Base-by-base conservation (phyloP, 2,329 filamentous ascomycete species). In the Lachnellula suecica region DNA sequence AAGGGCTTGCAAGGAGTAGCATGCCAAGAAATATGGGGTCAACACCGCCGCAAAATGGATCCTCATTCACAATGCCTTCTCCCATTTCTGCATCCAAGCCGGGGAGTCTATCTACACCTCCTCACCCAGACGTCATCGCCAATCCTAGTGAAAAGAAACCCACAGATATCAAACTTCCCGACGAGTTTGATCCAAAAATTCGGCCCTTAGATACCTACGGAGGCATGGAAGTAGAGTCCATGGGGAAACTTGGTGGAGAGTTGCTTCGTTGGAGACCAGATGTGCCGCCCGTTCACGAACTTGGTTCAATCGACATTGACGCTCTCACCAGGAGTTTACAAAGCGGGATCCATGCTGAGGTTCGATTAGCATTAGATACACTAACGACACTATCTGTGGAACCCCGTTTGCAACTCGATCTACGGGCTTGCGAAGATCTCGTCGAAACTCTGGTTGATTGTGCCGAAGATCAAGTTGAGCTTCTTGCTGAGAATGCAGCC, bases 291-390 rank as follows among this genome's bases (percentile, higher is more conserved):
- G 78, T 91, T 17, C 75, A 80, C 20, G 92, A 97, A 62, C 78
- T 97, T 47, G 94, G 93, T 8, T 81, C 91, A 19, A 89, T 97
- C 58, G 93, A 99, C 65, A 87, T 97, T 24, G 87, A 92, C 60
- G 91, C 93, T 19, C 78, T 99, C 37, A 96, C 87, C 1, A 88
- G 91, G 75, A 91, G 91, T 64, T 75, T 99, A 34, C 91, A 96
- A 66, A 95, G 89, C 49, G 93, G 93, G 1, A 88, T 97, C 40
- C 87, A 91, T 62, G 85, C 85, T 4, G 94, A 99, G 71, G 87
- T 96, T n/a, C 85, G 93, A 9, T 73, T 96, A 56, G 93, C 93
- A 2, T 75, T 99, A 41, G 94, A 97, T 68, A 90, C 88, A 0
- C 75, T 99, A 31, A 85, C 84, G 9, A 83, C 77, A 2, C 68